phyloP scores from a whole-genome alignment of 2,329 filamentous ascomycete species.

The Nemania abortiva region DNA sequence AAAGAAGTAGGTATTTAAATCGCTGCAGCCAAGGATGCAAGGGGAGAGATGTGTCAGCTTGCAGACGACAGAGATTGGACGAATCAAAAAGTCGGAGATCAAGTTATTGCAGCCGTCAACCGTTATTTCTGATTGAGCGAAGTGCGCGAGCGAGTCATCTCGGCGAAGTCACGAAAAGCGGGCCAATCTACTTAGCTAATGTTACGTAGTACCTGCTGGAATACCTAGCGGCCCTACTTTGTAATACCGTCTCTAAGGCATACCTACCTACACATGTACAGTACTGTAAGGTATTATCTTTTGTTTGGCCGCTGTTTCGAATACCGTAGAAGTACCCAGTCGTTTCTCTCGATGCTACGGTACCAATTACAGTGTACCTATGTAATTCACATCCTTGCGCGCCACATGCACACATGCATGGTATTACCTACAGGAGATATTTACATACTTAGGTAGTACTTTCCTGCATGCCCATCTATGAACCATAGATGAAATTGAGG shows the following conservation, averaged over 20 bases:
- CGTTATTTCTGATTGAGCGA: constrained; percentile 32
- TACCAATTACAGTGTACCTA: background rate
- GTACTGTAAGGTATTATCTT: background rate
- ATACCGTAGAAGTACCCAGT: background rate
- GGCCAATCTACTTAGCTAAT: constrained; percentile 8
- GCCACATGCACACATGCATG: background rate
- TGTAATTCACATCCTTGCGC: background rate
- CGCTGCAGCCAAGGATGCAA: constrained; percentile 7
- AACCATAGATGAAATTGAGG: background rate
- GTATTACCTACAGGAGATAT: constrained; percentile 9
- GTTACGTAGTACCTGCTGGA: constrained; percentile 28
- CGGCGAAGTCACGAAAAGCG: constrained; percentile 24
- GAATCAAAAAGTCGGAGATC: constrained; percentile 15
- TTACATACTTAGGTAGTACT: background rate
- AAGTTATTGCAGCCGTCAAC: background rate
- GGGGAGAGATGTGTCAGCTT: constrained; percentile 30
- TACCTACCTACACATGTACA: background rate
- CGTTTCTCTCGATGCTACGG: background rate
- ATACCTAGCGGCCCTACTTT: background rate
- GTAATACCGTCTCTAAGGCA: too few relatives aligned
- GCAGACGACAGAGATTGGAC: constrained; percentile 13
- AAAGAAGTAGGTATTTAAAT: constrained; percentile 4
- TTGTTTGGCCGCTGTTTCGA: background rate
- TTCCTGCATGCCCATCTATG: too few relatives aligned
- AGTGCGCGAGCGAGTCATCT: constrained; percentile 28